Evolutionary conservation across 176 grass and related monocot genomes (phyloP), one percentile per base, ranked within the genome.

Genomic region (Pontederia paniculata): DNA sequence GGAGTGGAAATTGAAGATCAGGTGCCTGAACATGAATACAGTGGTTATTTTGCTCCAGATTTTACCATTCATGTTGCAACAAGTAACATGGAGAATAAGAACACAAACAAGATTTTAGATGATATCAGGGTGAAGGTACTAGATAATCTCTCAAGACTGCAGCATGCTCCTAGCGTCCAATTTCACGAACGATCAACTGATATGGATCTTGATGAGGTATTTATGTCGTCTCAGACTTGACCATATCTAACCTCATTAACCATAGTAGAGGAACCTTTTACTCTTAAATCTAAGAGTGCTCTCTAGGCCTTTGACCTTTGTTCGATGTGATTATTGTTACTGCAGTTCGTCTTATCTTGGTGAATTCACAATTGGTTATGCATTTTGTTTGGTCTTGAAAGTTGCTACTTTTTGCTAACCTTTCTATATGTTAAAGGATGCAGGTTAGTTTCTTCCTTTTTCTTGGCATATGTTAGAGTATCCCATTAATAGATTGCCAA

Each of bases 51-150:
- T 69, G 89, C 80, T 61, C 89, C 89, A 53, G 78, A 80, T 57
- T 89, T 82, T 69, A 82, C 72, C 50, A 78, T 95, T 70, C 70
- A 85, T 57, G 81, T 78, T 65, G 78, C 84, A 55, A 65, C 84
- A 57, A 95, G 84, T 85, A 95, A 95, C 49, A 95, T 95, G 84
- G 81, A 95, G 65, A 95, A 95, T 49, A 82, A 78, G 74, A 95
- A 95, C 52, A 77, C 59, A 43, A 16, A 17, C 42, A 9, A 21
- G 8, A 17, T n/a, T 2, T 62, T 62, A 9, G 59, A 62, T 19
- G 42, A 14, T 47, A 62, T 47, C 19, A 62, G 20, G 20, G 17
- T 19, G 11, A 44, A 62, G 20, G 16, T 62, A 44, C 17, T 62
- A 14, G 59, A 23, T 19, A 47, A 45, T 62, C 42, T 62, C 20